Base-by-base conservation (phyloP, 2,329 filamentous ascomycete species). In the Neocucurbitaria cava region DNA sequence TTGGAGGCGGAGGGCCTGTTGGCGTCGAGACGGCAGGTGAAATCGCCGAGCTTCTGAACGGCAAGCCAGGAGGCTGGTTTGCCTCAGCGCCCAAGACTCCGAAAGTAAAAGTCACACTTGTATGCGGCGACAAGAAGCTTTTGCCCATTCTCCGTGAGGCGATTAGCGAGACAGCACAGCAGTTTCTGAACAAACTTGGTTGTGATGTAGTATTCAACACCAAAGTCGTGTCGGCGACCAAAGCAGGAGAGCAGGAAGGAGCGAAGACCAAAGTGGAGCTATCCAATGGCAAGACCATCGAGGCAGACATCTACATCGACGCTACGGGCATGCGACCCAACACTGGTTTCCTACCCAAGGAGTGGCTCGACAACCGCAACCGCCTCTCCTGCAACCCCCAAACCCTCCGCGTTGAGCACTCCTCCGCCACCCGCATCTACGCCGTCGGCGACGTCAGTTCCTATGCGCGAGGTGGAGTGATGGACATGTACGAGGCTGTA, bases 261-360 rank as follows among this genome's bases (percentile, higher is more conserved):
- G 75, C 74, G 42, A 83, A 81, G 57, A 76, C 77, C 1, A 65
- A 83, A 28, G 61, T 75, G 15, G 59, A 71, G 50, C 68, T 76
- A 10, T 71, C 68, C 48, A 80, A 82, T 59, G 84, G 83, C 39
- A 76, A 80, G 49, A 77, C 74, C 3, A 62, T 83, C 53, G 75
- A 76, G 0, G 78, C 79, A 5, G 84, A 86, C 59, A 66, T 85
- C 46, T 85, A 83, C 67, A 81, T 87, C 54, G 78, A 81, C 17
- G 82, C 81, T 8, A 81, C 79, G 1, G 84, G 84, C 17, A 78
- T 77, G 9, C 71, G 74, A 15, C 83, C 83, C 0, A 85, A 84
- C 68, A 83, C 79, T 24, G 72, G 71, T 30, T 87, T 82, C 66
- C 73, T 87, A 1, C 83, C 84, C 1, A 67, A 72, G 13, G 71